Conservation (phyloP, 345 rosid species). For the Eucalyptus tenuipes region DNA sequence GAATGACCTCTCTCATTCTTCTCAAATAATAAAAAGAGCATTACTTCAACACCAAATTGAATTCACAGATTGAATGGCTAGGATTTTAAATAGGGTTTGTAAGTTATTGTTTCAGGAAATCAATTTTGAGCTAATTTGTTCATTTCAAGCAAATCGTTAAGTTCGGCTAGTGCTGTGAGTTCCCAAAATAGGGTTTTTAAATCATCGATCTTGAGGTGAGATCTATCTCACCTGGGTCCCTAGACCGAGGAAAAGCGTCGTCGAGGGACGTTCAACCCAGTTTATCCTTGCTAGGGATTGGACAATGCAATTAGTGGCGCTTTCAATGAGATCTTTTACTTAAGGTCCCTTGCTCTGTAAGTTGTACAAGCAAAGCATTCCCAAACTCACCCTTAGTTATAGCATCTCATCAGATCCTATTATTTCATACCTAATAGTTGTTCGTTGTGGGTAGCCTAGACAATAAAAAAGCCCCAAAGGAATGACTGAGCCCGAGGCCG, state of each 20-base stretch:
- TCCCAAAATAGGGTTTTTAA: background rate
- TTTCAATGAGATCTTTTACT: background rate
- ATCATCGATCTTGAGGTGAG: background rate
- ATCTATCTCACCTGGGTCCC: background rate
- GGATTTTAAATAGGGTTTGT: background rate
- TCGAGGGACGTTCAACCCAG: fast-evolving
- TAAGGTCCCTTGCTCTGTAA: background rate
- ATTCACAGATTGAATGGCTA: background rate
- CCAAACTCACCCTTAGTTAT: too few relatives aligned
- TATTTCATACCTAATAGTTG: too few relatives aligned
- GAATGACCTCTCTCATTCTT: background rate
- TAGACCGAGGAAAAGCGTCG: background rate
- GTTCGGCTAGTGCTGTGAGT: background rate
- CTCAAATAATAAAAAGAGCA: background rate
- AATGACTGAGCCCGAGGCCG: too few relatives aligned
- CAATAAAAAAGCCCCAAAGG: too few relatives aligned
- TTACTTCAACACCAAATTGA: background rate
- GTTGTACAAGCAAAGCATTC: too few relatives aligned
- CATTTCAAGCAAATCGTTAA: background rate
- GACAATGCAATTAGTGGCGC: background rate
- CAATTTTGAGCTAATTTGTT: background rate
- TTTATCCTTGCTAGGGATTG: background rate
- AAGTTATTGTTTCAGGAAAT: background rate
- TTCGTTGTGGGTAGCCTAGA: too few relatives aligned
- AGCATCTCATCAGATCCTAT: too few relatives aligned